Base-by-base conservation (phyloP, 176 grass and related monocot genomes). In the Guadua angustifolia region DNA sequence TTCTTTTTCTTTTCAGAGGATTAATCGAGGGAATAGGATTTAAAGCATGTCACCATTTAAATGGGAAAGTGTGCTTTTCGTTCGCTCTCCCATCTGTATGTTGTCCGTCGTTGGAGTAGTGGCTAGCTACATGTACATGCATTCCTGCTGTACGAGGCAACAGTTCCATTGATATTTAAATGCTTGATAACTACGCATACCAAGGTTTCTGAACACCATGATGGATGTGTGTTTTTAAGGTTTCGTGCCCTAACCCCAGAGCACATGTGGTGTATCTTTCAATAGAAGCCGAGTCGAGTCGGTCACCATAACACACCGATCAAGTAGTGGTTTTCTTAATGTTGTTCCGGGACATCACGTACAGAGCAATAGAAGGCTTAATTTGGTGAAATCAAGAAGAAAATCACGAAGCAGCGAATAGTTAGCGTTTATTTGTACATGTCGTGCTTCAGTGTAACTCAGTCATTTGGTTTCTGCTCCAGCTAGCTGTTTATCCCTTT, bases 101-200 rank as follows among this genome's bases (percentile, higher is more conserved):
- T 19, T 81, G 78, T 53, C 39, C 24, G 51, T 77, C 53, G 51
- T 69, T 33, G 9, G 60, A 55, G 52, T 29, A 55, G 52, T 29
- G 24, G 42, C n/a, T 77, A 85, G 25, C 44, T 35, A 16, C 25
- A 69, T 26, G 35, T 51, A 13, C 22, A 42, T 26, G 51, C 71
- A 18, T 9, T 9, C 64, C 72, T 47, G 29, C 52, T 46, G 81
- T 61, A 62, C 13, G 74, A 64, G 35, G 71, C 71, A 53, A 61
- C 77, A 82, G 56, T 77, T 77, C 19, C 49, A n/a, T 6, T 9
- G 71, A 60, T 66, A 81, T 25, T 62, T 64, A 38, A 75, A 44
- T 25, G 21, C 16, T 4, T 71, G 83, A 82, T 56, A 82, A 12
- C 42, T 64, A 66, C 83, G 67, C 79, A 8, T 74, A 89, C 5